Percentiles rank a stretch among this genome's conserved stretches.
Evolutionary conservation across 2,329 filamentous ascomycete species (phyloP).

Genomic region (Aureobasidium sp.): DNA sequence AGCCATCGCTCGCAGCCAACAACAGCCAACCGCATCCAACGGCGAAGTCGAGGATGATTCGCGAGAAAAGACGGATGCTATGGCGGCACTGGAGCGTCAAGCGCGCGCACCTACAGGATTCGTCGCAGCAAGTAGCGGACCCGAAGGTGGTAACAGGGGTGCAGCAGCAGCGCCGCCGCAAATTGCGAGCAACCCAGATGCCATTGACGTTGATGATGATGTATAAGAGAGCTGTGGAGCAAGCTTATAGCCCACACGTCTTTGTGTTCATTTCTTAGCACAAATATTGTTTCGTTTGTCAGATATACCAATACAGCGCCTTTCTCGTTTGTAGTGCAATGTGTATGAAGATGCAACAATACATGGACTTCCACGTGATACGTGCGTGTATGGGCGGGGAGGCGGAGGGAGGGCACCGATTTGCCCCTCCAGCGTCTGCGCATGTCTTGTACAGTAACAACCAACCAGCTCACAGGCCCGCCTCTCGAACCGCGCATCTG

Average conservation of each 20-base stretch:
- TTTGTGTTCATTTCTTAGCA: neutral
- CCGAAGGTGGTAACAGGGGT: slow-evolving; percentile 28
- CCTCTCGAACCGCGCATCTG: slow-evolving; percentile 20
- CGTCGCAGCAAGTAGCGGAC: slow-evolving; percentile 67
- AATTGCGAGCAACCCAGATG: slow-evolving; percentile 25
- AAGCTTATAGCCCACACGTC: no score
- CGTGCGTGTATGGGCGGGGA: neutral
- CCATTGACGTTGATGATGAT: slow-evolving; percentile 32
- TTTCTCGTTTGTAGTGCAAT: slow-evolving; percentile 12
- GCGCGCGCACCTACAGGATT: slow-evolving; percentile 85
- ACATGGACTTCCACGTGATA: neutral
- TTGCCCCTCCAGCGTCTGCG: no score
- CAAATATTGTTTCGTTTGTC: slow-evolving; percentile 6
- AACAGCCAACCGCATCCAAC: slow-evolving; percentile 26
- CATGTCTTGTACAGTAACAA: no score
- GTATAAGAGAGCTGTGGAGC: slow-evolving; percentile 1
- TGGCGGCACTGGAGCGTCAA: slow-evolving; percentile 82
- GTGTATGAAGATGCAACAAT: no score
- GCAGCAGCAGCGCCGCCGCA: slow-evolving; percentile 15
- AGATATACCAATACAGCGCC: slow-evolving; percentile 10
- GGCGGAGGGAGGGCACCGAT: neutral
- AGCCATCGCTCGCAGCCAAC: slow-evolving; percentile 72
- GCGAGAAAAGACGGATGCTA: slow-evolving; percentile 63
- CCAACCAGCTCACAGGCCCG: no score
- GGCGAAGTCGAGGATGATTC: slow-evolving; percentile 37